A percentile compares a stretch with the other conserved stretches of the same genome.
phyloP scores from a whole-genome alignment of 805 yeast genomes.

The Saccharomycopsis sp. region DNA sequence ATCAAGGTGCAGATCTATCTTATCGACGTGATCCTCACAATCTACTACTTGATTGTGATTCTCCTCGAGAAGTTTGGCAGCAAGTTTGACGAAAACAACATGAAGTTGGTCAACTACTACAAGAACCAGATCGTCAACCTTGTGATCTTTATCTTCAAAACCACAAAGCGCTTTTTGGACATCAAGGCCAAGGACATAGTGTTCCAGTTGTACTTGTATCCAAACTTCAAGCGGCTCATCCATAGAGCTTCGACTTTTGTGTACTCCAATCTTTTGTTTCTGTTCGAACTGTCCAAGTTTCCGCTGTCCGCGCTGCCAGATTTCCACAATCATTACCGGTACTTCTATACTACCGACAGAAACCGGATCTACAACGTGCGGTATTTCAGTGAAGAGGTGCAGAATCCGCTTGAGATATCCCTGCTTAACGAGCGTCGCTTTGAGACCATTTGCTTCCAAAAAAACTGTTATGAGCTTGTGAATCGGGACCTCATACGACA shows the following conservation, averaged over 20 bases:
- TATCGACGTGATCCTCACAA: slow-evolving; percentile 18
- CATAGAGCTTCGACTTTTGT: slow-evolving; percentile 12
- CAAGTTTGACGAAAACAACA: slow-evolving; percentile 7
- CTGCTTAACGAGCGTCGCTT: slow-evolving; percentile 9
- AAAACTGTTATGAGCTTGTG: slow-evolving; percentile 11
- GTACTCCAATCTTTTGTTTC: slow-evolving; percentile 15
- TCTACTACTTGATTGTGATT: slow-evolving; percentile 15
- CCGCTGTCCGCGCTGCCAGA: neutral
- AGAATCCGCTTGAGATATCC: neutral
- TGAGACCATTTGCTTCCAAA: slow-evolving; percentile 8
- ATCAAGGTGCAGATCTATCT: slow-evolving; percentile 15
- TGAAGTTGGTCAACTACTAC: slow-evolving; percentile 14
- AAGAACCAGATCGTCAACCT: slow-evolving; percentile 18
- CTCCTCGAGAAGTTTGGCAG: slow-evolving; percentile 6
- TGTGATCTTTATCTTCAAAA: slow-evolving; percentile 13
- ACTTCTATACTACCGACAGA: slow-evolving; percentile 7
- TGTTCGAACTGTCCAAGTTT: neutral
- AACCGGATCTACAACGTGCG: slow-evolving; percentile 1
- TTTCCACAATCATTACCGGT: slow-evolving; percentile 6
- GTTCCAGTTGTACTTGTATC: slow-evolving; percentile 15
- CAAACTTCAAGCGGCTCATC: slow-evolving; percentile 13
- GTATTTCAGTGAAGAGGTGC: slow-evolving; percentile 1
- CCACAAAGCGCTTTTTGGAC: slow-evolving; percentile 12
- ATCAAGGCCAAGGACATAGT: slow-evolving; percentile 12
- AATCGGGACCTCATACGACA: slow-evolving; percentile 1